A percentile compares a stretch with the other conserved stretches of the same genome.
phyloP scores from a whole-genome alignment of 495 filamentous ascomycete species.

The Aspergillus sclerotioniger region DNA sequence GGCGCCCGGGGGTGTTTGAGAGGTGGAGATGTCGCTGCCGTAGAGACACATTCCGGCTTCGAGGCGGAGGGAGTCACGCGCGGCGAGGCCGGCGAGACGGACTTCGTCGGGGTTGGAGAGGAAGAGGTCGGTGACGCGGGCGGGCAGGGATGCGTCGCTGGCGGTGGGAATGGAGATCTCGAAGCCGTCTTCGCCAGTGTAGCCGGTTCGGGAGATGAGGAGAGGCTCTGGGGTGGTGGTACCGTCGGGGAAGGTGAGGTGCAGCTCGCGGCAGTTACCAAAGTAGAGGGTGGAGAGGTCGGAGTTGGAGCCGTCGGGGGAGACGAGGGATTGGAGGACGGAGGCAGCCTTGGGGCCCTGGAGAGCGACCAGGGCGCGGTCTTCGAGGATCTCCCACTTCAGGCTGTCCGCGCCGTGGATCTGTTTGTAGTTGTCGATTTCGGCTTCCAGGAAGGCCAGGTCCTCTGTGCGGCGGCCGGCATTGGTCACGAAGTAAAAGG shows the following conservation, averaged over 20 bases:
- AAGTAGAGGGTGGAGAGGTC: slow-evolving; percentile 75
- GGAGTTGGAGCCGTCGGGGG: slow-evolving; percentile 48
- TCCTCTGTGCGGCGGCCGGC: slow-evolving; percentile 91
- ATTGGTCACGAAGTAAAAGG: slow-evolving; percentile 93
- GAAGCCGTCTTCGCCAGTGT: slow-evolving; percentile 98
- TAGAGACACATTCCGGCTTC: slow-evolving; percentile 98
- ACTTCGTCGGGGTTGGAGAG: slow-evolving; percentile 62
- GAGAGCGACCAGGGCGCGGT: slow-evolving; percentile 72
- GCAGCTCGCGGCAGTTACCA: slow-evolving; percentile 63
- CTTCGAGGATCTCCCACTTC: slow-evolving; percentile 67
- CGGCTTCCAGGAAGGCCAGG: slow-evolving; percentile 62
- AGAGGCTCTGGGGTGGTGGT: slow-evolving; percentile 50
- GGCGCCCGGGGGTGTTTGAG: slow-evolving; percentile 83
- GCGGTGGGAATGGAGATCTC: slow-evolving; percentile 78
- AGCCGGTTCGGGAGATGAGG: slow-evolving; percentile 82
- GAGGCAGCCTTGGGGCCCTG: slow-evolving; percentile 77
- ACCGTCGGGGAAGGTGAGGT: slow-evolving; percentile 49
- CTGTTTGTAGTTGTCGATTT: slow-evolving; percentile 56
- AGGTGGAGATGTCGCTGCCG: slow-evolving; percentile 92
- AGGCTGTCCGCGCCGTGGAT: slow-evolving; percentile 49
- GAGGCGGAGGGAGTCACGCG: slow-evolving; percentile 85
- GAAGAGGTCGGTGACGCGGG: slow-evolving; percentile 57
- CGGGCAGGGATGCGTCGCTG: slow-evolving; percentile 37
- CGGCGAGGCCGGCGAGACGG: slow-evolving; percentile 81
- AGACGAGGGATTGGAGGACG: slow-evolving; percentile 59